phyloP scores from a whole-genome alignment of 164 flowering plant genomes.

The Echeveria elegans region DNA sequence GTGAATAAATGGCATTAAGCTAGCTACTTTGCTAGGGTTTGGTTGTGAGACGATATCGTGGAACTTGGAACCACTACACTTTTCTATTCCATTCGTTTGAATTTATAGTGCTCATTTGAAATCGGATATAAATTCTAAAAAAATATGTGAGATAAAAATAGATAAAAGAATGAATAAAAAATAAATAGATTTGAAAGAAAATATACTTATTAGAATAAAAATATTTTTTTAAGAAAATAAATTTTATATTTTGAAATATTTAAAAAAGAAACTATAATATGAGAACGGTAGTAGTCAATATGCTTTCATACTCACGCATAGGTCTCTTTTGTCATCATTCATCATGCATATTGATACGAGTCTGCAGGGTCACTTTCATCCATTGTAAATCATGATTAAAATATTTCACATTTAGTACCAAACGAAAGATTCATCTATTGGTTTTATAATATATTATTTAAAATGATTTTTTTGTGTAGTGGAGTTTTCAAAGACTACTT shows the following conservation, averaged over 20 bases:
- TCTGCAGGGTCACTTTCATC: background rate
- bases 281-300: no score
- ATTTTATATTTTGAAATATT: no score
- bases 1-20: background rate
- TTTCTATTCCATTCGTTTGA: no score
- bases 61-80: background rate
- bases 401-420: background rate
- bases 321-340: constrained; percentile 5
- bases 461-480: background rate
- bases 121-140: no score
- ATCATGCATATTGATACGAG: background rate
- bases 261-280: no score
- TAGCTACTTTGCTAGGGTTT: background rate
- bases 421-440: background rate
- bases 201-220: no score
- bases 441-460: background rate
- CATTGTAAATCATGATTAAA: no score
- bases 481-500: background rate
- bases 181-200: no score
- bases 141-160: no score
- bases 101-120: no score
- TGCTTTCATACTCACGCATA: background rate
- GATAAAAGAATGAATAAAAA: no score
- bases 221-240: no score
- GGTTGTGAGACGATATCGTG: background rate